Evolutionary conservation across 1,284 basidiomycete genomes (phyloP).

Genomic region (Rhodotorula sp.): DNA sequence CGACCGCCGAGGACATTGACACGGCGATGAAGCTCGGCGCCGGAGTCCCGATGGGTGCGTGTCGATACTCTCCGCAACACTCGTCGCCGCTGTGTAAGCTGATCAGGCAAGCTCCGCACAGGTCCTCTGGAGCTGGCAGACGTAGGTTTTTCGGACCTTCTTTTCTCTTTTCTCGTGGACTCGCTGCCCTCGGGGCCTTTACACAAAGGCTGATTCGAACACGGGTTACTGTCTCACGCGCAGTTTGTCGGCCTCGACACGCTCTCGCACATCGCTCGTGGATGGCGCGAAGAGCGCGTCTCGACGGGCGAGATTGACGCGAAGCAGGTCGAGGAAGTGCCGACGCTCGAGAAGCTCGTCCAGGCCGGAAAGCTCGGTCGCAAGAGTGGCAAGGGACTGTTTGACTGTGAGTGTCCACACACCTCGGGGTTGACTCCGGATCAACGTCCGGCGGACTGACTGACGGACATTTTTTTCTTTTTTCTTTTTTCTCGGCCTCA

Average conservation of each 20-base stretch:
- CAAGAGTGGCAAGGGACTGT: conserved; percentile 57
- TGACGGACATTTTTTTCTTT: too few species aligned
- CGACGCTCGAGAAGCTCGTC: conserved; percentile 55
- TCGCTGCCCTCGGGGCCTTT: too few species aligned
- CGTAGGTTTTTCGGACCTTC: conserved; percentile 32
- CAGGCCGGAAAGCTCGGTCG: conserved; percentile 57
- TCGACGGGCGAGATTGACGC: conserved; percentile 51
- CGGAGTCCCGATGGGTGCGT: conserved; percentile 47
- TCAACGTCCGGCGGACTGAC: not conserved
- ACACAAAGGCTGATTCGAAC: conserved; percentile 22
- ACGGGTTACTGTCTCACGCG: too few species aligned
- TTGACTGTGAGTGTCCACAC: conserved; percentile 46
- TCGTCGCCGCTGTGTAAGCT: not conserved
- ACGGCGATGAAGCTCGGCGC: conserved; percentile 62
- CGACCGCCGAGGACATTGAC: conserved; percentile 59
- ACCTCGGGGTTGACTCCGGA: not conserved
- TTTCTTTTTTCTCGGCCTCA: not conserved
- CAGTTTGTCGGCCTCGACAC: conserved; percentile 41
- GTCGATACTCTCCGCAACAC: too few species aligned
- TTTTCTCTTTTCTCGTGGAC: not conserved
- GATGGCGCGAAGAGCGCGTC: conserved; percentile 56
- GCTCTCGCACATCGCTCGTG: conserved; percentile 53
- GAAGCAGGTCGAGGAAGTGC: conserved; percentile 54
- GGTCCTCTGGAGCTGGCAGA: conserved; percentile 60
- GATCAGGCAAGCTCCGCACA: conserved; percentile 31